Conservation (phyloP, 2,329 filamentous ascomycete species). For the Arthrocladium fulminans region DNA sequence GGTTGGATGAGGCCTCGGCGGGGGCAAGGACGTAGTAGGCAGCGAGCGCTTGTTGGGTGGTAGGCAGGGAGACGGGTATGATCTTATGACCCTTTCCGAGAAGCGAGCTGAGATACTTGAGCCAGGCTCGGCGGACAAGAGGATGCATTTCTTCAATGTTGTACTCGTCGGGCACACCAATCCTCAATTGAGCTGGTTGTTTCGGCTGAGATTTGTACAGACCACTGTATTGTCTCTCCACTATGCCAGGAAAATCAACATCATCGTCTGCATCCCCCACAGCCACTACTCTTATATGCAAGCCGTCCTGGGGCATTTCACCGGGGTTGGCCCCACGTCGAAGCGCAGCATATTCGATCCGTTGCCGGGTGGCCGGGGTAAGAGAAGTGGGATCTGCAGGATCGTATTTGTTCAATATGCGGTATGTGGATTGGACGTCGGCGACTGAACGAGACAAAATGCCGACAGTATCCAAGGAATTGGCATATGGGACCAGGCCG, state of each 20-base stretch:
- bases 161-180: conserved; percentile 65
- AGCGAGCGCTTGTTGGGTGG: conserved; percentile 74
- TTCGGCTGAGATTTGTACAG: background rate
- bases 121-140: conserved; percentile 62
- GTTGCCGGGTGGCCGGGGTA: conserved; percentile 43
- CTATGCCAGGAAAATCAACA: background rate
- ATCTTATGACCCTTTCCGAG: conserved; percentile 59
- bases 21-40: conserved; percentile 94
- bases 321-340: background rate
- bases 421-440: conserved; percentile 33
- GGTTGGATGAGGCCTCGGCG: conserved; percentile 88
- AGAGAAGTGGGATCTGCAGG: conserved; percentile 66
- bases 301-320: background rate
- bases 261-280: background rate
- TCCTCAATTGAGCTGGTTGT: conserved; percentile 23
- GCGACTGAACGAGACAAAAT: conserved; percentile 53
- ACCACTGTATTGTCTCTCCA: background rate
- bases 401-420: conserved; percentile 53
- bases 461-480: conserved; percentile 85
- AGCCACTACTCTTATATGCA: background rate
- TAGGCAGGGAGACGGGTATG: conserved; percentile 68
- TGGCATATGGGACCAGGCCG: conserved; percentile 85
- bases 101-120: conserved; percentile 50
- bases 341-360: conserved; percentile 13
- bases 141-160: conserved; percentile 74